Base-by-base conservation (phyloP, 352 stramenopile species). In the Saprolegnia parasitica region DNA sequence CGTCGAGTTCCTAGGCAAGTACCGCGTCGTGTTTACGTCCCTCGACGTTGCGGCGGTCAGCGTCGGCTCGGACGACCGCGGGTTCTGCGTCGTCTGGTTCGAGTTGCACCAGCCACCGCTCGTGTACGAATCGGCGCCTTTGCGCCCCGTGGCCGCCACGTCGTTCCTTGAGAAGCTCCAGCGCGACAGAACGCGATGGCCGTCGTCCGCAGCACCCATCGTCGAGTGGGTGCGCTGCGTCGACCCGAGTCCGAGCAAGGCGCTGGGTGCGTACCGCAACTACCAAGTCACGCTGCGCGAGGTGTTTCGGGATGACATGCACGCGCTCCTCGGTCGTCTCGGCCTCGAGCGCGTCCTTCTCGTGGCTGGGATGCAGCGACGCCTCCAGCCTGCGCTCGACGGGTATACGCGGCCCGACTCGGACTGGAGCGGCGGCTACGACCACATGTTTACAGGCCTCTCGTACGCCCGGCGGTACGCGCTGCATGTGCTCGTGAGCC, bases 401-500 rank as follows among this genome's bases (percentile, higher is more conserved):
- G n/a, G 24, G 24, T 29, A 29, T 55, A 5, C 24, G 5, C 52
- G 11, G 42, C 18, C 13, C 24, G 13, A 60, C 35, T 60, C 52
- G 40, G 37, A 52, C 18, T 68, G 62, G 62, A 68, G 42, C 24
- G 40, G 62, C 23, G 40, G 40, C 16, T 54, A 61, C 37, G 62
- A 68, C 23, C 9, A 23, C 20, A 15, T 56, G 8, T 68, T 68
- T 61, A 16, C 20, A 15, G 10, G 1, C 32, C 20, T 68, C n/a
- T 18, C 47, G 26, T 68, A n/a, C 16, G 13, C 40, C 42, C 18
- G 64, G n/a, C 46, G 50, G 32, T 68, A 68, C 37, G 62, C 62
- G 32, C 50, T 68, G 42, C 62, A 68, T 35, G 62, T 68, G 45
- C 40, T 68, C 11, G 26, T 68, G 16, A 39, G 16, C 8, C 62